phyloP scores from a whole-genome alignment of 1,139 yeast genomes.

The Waltiozyma sp. region DNA sequence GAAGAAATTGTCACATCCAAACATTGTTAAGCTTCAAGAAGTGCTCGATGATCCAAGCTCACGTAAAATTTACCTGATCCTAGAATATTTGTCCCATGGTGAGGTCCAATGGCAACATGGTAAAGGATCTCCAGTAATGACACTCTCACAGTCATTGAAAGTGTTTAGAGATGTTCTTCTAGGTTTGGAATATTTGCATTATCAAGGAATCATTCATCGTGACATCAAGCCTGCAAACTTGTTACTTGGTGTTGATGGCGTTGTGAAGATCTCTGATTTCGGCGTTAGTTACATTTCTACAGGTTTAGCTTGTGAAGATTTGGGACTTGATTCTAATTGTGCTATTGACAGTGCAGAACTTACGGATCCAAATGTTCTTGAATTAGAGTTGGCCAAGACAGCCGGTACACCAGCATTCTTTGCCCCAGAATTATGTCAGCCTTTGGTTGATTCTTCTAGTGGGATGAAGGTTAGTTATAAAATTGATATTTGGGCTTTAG shows the following conservation, averaged over 20 bases:
- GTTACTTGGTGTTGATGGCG: slow-evolving; percentile 57
- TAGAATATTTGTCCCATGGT: slow-evolving; percentile 88
- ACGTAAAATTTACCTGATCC: slow-evolving; percentile 77
- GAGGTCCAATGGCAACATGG: slow-evolving; percentile 80
- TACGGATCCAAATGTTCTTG: background rate
- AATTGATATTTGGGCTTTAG: slow-evolving; percentile 71
- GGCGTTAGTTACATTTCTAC: slow-evolving; percentile 84
- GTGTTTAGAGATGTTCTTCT: slow-evolving; percentile 77
- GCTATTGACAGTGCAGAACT: background rate
- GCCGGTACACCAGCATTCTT: slow-evolving; percentile 88
- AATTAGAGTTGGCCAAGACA: slow-evolving; percentile 70
- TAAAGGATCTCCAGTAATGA: slow-evolving; percentile 46
- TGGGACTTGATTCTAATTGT: slow-evolving; percentile 27
- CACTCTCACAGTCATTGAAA: slow-evolving; percentile 54
- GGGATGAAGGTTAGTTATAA: slow-evolving; percentile 21
- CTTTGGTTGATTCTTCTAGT: slow-evolving; percentile 12
- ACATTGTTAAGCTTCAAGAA: slow-evolving; percentile 77
- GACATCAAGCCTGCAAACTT: slow-evolving; percentile 96
- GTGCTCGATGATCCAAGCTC: slow-evolving; percentile 82
- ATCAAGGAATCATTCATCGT: slow-evolving; percentile 90
- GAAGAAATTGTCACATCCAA: slow-evolving; percentile 88
- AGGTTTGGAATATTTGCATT: slow-evolving; percentile 87
- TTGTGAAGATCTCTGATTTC: slow-evolving; percentile 89
- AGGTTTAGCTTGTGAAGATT: slow-evolving; percentile 27
- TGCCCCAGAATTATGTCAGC: slow-evolving; percentile 59